Evolutionary conservation across 768 basidiomycete species (phyloP).

Genomic region (Trametopsis cervina): DNA sequence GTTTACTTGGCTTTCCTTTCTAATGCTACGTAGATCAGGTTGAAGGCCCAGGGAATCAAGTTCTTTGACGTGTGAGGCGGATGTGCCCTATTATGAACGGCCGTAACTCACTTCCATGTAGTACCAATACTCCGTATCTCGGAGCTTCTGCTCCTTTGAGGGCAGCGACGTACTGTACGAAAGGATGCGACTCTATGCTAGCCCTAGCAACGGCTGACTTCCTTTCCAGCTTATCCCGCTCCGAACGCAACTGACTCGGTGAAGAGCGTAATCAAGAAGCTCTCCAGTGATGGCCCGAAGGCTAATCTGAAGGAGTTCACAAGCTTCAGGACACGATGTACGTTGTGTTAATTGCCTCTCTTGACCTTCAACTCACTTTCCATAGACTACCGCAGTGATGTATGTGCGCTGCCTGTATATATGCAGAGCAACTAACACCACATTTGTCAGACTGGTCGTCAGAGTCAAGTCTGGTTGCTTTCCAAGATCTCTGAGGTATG

Average conservation of each 20-base stretch:
- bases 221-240: constrained; percentile 34
- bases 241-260: constrained; percentile 58
- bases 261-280: constrained; percentile 52
- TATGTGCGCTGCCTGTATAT: constrained; percentile 22
- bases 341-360: constrained; percentile 19
- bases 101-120: constrained; percentile 22
- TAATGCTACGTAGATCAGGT: constrained; percentile 49
- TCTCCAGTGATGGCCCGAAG: constrained; percentile 60
- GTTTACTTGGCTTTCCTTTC: constrained; percentile 1
- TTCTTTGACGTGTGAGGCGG: constrained; percentile 77
- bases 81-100: background rate
- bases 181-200: constrained; percentile 6
- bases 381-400: constrained; percentile 70
- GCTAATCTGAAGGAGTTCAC: constrained; percentile 61
- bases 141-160: constrained; percentile 35
- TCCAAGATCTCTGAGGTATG: constrained; percentile 57
- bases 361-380: constrained; percentile 4
- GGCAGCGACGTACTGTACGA: constrained; percentile 32
- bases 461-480: constrained; percentile 76
- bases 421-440: background rate
- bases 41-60: constrained; percentile 68
- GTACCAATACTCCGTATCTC: constrained; percentile 69
- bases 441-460: constrained; percentile 52
- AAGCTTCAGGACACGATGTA: constrained; percentile 70
- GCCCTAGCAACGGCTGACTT: background rate